A percentile compares a stretch with the other conserved stretches of the same genome.
phyloP scores from a whole-genome alignment of 108 stramenopile species.

The Craspedostauros australis region DNA sequence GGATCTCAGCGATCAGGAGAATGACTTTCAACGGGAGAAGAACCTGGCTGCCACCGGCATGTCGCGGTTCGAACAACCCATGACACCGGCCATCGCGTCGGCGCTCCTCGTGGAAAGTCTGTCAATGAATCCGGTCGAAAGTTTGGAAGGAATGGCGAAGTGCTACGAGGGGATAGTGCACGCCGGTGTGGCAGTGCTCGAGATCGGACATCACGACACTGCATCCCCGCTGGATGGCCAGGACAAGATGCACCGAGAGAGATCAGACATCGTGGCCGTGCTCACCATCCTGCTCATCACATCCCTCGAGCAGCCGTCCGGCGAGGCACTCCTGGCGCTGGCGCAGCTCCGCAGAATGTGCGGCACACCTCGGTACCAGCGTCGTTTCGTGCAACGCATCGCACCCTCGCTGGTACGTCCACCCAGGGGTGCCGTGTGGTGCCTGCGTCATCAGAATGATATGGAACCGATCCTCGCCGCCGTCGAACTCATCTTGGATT shows the following conservation, averaged over 20 bases:
- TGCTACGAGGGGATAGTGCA: constrained; percentile 86
- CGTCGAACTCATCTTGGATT: constrained; percentile 76
- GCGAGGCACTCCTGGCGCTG: constrained; percentile 57
- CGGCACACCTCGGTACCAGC: constrained; percentile 73
- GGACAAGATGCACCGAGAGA: constrained; percentile 16
- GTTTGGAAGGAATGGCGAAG: constrained; percentile 80
- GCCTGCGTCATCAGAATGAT: constrained; percentile 81
- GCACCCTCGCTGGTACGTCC: constrained; percentile 78
- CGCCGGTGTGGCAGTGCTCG: constrained; percentile 71
- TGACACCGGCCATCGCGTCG: constrained; percentile 52
- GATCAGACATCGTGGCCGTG: constrained; percentile 59
- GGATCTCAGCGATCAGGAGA: constrained; percentile 9
- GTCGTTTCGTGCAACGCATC: constrained; percentile 81
- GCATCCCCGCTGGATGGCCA: constrained; percentile 4
- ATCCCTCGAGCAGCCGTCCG: constrained; percentile 71
- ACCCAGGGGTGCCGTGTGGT: constrained; percentile 71
- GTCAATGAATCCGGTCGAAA: constrained; percentile 53
- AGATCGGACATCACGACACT: constrained; percentile 26
- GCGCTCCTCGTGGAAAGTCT: constrained; percentile 72
- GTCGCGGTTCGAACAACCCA: constrained; percentile 34
- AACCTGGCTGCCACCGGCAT: constrained; percentile 23
- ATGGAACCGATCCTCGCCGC: constrained; percentile 83
- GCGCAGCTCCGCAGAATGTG: constrained; percentile 62
- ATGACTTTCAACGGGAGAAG: constrained; percentile 15
- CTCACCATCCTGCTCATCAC: constrained; percentile 74